These are phyloP conservation scores for Pleurotus djamor DNA, from an alignment of 768 basidiomycete genomes.

Conservation along the genomic window DNA sequence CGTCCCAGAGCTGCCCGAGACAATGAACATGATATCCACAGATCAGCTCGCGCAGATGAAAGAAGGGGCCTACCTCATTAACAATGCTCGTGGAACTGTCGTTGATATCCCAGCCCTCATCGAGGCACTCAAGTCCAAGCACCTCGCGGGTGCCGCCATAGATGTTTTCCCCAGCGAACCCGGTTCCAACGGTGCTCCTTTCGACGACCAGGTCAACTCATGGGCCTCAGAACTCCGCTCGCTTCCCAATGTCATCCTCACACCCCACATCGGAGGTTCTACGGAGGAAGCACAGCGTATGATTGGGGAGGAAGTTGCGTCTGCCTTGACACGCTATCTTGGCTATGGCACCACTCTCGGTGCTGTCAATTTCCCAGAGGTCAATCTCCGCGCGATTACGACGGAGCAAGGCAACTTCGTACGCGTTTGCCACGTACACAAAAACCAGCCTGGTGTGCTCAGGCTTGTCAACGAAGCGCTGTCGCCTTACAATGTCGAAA, in stretches of 20 bases:
- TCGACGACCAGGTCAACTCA: constrained; percentile 84
- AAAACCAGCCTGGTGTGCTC: constrained; percentile 94
- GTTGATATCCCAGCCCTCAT: constrained; percentile 94
- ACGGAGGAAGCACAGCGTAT: constrained; percentile 98
- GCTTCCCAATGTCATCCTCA: constrained; percentile 91
- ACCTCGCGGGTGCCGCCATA: constrained; percentile 84
- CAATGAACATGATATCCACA: constrained; percentile 87
- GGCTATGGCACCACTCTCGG: constrained; percentile 89
- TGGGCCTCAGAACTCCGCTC: constrained; percentile 78
- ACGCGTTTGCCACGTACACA: constrained; percentile 94
- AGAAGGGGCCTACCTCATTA: constrained; percentile 91
- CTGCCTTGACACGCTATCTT: constrained; percentile 84
- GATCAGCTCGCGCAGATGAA: constrained; percentile 89
- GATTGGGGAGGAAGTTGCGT: constrained; percentile 94
- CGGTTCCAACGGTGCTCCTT: constrained; percentile 84
- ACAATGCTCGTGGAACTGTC: constrained; percentile 95
- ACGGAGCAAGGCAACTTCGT: constrained; percentile 79
- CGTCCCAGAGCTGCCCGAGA: constrained; percentile 95
- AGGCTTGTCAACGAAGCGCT: constrained; percentile 92
- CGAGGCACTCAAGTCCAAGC: constrained; percentile 76
- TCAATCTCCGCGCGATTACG: constrained; percentile 90
- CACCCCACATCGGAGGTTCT: constrained; percentile 98
- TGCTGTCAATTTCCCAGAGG: constrained; percentile 99
- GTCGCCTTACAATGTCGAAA: constrained; percentile 96
- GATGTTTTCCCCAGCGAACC: constrained; percentile 97